Evolutionary conservation across 2,329 filamentous ascomycete genomes (phyloP).

Genomic region (Fonsecaea nubica): DNA sequence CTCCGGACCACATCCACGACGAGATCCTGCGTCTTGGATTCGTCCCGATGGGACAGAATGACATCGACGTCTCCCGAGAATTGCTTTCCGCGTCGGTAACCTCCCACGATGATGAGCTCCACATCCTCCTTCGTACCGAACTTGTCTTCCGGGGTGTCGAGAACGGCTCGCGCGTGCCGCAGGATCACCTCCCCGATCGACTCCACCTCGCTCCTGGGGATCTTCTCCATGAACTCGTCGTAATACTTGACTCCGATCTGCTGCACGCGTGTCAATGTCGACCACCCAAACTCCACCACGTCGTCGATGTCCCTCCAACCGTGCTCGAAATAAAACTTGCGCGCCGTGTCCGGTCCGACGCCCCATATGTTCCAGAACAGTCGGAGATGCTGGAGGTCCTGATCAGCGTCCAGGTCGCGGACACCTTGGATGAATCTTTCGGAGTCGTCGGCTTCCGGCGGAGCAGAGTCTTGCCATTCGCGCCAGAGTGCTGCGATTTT

Average conservation of each 20-base stretch:
- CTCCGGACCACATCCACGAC: constrained; percentile 72
- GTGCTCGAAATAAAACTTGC: constrained; percentile 77
- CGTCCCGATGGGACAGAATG: constrained; percentile 78
- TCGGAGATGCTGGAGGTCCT: constrained; percentile 68
- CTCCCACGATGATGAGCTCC: constrained; percentile 73
- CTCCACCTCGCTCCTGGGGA: constrained; percentile 76
- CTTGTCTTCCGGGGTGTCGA: constrained; percentile 28
- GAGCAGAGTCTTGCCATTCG: constrained; percentile 68
- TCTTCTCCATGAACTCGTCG: constrained; percentile 76
- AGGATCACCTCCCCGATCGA: constrained; percentile 69
- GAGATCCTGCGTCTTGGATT: constrained; percentile 71
- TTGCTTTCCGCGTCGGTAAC: constrained; percentile 79
- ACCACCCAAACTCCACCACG: constrained; percentile 82
- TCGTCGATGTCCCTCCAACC: constrained; percentile 87
- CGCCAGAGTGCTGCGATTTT: constrained; percentile 80
- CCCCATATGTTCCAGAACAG: constrained; percentile 88
- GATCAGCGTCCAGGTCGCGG: constrained; percentile 67
- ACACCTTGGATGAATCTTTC: constrained; percentile 69
- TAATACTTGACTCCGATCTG: constrained; percentile 96
- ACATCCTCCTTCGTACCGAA: constrained; percentile 52
- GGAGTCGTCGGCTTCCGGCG: constrained; percentile 35
- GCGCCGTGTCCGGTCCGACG: constrained; percentile 81
- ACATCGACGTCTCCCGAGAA: constrained; percentile 83
- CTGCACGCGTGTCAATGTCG: constrained; percentile 74
- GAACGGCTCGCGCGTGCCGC: constrained; percentile 60